Evolutionary conservation across 768 basidiomycete genomes (phyloP).

Genomic region (Trametes cinnabarina): DNA sequence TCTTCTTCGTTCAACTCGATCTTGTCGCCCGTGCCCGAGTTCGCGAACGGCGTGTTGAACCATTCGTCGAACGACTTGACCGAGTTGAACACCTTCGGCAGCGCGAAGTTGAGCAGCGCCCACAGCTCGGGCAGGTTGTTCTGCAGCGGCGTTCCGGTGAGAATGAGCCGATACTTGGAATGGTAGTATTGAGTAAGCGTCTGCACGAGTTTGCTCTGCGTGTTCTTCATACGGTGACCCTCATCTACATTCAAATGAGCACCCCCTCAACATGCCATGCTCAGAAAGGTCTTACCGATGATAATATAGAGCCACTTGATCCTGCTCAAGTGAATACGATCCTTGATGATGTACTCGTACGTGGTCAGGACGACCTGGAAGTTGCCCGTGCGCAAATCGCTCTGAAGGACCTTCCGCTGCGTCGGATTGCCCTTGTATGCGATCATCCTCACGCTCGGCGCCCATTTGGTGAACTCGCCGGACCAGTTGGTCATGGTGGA

Average conservation of each 20-base stretch:
- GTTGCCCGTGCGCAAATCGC: slow-evolving; percentile 71
- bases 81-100: slow-evolving; percentile 96
- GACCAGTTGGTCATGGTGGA: slow-evolving; percentile 98
- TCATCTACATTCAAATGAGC: slow-evolving; percentile 54
- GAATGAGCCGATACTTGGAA: slow-evolving; percentile 88
- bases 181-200: slow-evolving; percentile 92
- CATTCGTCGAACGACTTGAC: slow-evolving; percentile 99
- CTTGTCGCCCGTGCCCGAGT: slow-evolving; percentile 96
- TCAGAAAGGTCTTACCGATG: slow-evolving; percentile 53
- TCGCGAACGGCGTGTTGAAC: slow-evolving; percentile 99
- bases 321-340: slow-evolving; percentile 85
- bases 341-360: slow-evolving; percentile 98
- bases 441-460: slow-evolving; percentile 73
- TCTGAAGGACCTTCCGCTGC: slow-evolving; percentile 75
- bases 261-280: too few relatives aligned
- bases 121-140: slow-evolving; percentile 97
- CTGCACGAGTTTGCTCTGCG: slow-evolving; percentile 81
- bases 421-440: slow-evolving; percentile 91
- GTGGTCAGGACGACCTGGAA: slow-evolving; percentile 95
- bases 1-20: slow-evolving; percentile 99
- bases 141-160: slow-evolving; percentile 94
- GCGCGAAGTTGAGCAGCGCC: slow-evolving; percentile 92
- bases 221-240: slow-evolving; percentile 98
- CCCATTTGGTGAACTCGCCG: slow-evolving; percentile 97
- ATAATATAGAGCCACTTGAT: slow-evolving; percentile 98